A percentile compares a stretch with the other conserved stretches of the same genome.
Conservation (phyloP, 73 alveolate species). For the Paraurostyla sp. region DNA sequence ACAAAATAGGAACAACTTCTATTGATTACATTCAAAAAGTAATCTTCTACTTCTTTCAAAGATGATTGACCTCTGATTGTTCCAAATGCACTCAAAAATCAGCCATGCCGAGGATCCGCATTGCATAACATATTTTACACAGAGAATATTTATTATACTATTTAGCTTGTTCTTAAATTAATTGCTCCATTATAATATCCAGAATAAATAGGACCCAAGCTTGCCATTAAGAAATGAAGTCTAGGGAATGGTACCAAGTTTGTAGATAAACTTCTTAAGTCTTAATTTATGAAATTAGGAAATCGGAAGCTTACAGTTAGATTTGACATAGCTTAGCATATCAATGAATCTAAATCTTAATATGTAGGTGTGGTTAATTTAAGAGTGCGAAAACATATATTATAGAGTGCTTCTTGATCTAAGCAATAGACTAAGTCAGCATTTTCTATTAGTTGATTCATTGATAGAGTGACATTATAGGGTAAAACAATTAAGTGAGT, state of each 20-base stretch:
- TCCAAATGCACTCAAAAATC: constrained; percentile 97
- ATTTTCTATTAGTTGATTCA: constrained; percentile 97
- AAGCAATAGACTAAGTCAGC: constrained; percentile 98
- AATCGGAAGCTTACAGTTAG: constrained; percentile 98
- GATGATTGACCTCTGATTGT: constrained; percentile 99
- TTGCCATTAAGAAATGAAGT: constrained; percentile 99
- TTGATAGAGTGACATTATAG: constrained; percentile 98
- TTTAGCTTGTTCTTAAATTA: too few relatives aligned
- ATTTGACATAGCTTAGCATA: constrained; percentile 97
- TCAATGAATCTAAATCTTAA: constrained; percentile 97
- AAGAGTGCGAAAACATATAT: constrained; percentile 98
- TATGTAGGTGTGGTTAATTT: constrained; percentile 98
- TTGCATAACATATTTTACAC: constrained; percentile 99
- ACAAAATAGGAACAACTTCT: too few relatives aligned
- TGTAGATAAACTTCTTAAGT: constrained; percentile 97
- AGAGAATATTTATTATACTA: constrained; percentile 98
- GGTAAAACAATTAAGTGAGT: constrained; percentile 96
- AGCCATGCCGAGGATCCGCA: constrained; percentile 98
- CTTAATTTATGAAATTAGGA: constrained; percentile 98
- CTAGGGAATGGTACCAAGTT: constrained; percentile 99
- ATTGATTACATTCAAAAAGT: too few relatives aligned
- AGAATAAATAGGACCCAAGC: constrained; percentile 98
- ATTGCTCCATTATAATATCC: too few relatives aligned
- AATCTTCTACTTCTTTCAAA: constrained; percentile 91
- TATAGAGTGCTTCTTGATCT: constrained; percentile 98